These are phyloP conservation scores for Tulasnella sp. DNA, from an alignment of 768 basidiomycete genomes.

Conservation along the genomic window DNA sequence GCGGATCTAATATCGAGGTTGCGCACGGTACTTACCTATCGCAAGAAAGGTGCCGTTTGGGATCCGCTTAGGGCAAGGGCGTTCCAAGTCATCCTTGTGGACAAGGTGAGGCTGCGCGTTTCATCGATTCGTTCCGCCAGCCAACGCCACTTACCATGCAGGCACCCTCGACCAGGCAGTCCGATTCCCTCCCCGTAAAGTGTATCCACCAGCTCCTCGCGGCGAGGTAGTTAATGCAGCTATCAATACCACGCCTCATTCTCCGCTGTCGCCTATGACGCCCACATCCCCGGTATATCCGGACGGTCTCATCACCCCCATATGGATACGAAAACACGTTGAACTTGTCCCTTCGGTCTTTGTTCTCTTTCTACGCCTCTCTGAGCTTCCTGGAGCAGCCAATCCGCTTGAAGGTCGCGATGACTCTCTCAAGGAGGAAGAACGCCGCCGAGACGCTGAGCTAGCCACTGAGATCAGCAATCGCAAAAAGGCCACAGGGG, in stretches of 20 bases:
- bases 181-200: conserved; percentile 86
- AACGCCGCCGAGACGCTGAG: conserved; percentile 71
- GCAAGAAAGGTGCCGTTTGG: conserved; percentile 41
- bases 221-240: conserved; percentile 23
- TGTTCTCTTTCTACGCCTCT: conserved; percentile 85
- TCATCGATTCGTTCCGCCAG: not conserved
- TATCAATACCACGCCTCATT: conserved; percentile 62
- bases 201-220: conserved; percentile 57
- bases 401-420: conserved; percentile 51
- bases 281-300: conserved; percentile 88
- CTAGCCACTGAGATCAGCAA: conserved; percentile 78
- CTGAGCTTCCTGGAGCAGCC: conserved; percentile 54
- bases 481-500: conserved; percentile 76
- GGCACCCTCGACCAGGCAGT: conserved; percentile 53
- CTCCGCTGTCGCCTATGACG: conserved; percentile 90
- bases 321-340: conserved; percentile 97
- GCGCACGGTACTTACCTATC: conserved; percentile 62
- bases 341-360: conserved; percentile 91
- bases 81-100: conserved; percentile 85
- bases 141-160: not conserved
- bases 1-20: conserved; percentile 60
- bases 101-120: conserved; percentile 56
- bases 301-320: conserved; percentile 94
- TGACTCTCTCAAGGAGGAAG: conserved; percentile 56
- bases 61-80: conserved; percentile 44